Evolutionary conservation across 1,284 basidiomycete species (phyloP).

Genomic region (Papiliotrema fonsecae): DNA sequence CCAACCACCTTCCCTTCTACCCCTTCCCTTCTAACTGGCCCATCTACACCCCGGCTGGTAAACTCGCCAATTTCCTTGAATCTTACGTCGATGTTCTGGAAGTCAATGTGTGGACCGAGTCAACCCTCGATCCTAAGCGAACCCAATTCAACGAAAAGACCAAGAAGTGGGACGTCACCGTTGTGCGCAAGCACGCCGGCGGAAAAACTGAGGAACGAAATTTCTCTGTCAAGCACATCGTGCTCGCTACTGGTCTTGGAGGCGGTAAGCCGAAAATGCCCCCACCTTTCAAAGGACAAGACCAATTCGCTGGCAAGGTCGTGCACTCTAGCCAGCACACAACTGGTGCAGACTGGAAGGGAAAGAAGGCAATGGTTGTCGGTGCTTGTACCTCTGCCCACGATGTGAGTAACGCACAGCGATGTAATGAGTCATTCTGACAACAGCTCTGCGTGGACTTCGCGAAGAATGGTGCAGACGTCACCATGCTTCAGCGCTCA

Average conservation of each 20-base stretch:
- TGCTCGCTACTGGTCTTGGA: constrained; percentile 61
- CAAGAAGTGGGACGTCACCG: constrained; percentile 56
- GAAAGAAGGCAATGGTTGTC: constrained; percentile 60
- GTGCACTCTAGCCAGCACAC: constrained; percentile 57
- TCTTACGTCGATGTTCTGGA: constrained; percentile 61
- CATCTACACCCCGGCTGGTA: constrained; percentile 35
- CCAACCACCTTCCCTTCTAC: constrained; percentile 31
- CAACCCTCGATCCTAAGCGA: constrained; percentile 49
- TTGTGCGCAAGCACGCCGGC: constrained; percentile 47
- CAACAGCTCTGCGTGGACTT: constrained; percentile 50
- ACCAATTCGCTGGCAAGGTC: constrained; percentile 55
- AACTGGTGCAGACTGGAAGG: constrained; percentile 52
- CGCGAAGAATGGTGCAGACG: constrained; percentile 52
- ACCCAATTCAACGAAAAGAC: constrained; percentile 52
- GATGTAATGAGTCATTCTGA: neutral
- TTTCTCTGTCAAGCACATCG: constrained; percentile 51
- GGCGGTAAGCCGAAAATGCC: constrained; percentile 56
- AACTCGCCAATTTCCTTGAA: constrained; percentile 67
- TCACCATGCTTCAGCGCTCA: constrained; percentile 61
- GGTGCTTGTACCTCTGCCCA: constrained; percentile 59
- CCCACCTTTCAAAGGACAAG: constrained; percentile 48
- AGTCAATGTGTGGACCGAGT: constrained; percentile 61
- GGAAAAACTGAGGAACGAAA: constrained; percentile 46
- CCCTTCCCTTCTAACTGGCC: constrained; percentile 38
- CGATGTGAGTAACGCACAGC: constrained; percentile 20